A percentile compares a stretch with the other conserved stretches of the same genome.
phyloP scores from a whole-genome alignment of 441 rosid genomes.

The Populus trichocarpa region DNA sequence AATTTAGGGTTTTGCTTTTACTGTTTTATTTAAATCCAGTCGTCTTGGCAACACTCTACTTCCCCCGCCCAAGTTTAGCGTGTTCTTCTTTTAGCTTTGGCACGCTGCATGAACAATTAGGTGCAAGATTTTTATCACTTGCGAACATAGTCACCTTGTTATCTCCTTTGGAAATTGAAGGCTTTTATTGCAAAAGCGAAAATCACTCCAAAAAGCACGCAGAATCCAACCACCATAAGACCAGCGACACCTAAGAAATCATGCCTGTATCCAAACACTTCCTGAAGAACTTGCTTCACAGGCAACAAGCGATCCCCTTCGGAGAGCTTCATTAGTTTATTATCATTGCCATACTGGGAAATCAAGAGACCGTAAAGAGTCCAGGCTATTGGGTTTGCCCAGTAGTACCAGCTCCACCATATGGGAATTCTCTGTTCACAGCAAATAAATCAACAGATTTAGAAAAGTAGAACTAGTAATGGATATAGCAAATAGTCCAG shows the following conservation, averaged over 20 bases:
- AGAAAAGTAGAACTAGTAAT: neutral
- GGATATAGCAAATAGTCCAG: neutral
- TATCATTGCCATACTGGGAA: constrained; percentile 77
- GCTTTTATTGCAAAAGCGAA: constrained; percentile 85
- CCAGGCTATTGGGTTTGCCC: constrained; percentile 99
- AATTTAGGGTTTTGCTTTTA: too few relatives aligned
- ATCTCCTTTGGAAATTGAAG: constrained; percentile 94
- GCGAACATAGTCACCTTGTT: constrained; percentile 5
- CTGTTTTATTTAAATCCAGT: neutral
- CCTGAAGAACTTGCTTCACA: constrained; percentile 41
- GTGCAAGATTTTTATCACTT: neutral
- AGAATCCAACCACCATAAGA: constrained; percentile 67
- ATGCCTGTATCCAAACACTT: constrained; percentile 66
- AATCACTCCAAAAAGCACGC: constrained; percentile 61
- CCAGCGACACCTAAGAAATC: constrained; percentile 78
- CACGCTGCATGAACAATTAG: neutral
- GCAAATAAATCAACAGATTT: neutral
- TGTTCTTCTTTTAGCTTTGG: neutral
- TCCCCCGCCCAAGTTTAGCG: neutral
- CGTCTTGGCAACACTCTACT: neutral
- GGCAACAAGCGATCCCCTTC: constrained; percentile 54
- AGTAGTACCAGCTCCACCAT: constrained; percentile 99
- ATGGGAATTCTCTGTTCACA: constrained; percentile 78
- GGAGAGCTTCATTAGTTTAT: constrained; percentile 44
- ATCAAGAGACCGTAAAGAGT: constrained; percentile 77